Base-by-base conservation (phyloP, 352 stramenopile genomes). In the Phytophthora hybrid region DNA sequence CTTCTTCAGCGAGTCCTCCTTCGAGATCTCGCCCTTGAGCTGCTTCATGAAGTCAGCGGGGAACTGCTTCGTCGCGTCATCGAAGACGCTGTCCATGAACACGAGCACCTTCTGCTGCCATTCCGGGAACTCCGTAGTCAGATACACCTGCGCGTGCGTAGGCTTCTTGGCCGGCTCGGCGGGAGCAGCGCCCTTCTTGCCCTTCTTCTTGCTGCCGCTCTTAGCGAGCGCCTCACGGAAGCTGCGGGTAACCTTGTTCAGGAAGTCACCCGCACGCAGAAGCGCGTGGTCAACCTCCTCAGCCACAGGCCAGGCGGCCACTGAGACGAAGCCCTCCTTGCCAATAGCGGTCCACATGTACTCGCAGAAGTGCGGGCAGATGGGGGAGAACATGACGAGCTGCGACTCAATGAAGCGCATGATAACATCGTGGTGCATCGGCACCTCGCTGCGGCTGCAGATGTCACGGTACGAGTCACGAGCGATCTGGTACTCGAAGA, bases 401-500 rank as follows among this genome's bases (percentile, higher is more conserved):
- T 98, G 82, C 51, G 89, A 88, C 77, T 99, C 94, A 37, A 97
- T 94, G 89, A 98, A 99, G 66, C 94, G 92, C 61, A 84, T 78
- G 73, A 99, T 88, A 49, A 99, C 88, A 32, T 96, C 91, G 57
- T 89, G 84, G 78, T 99, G 94, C 91, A 99, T 98, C 13, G 90
- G 64, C 46, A 89, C 79, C 63, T 93, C 80, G 52, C 89, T 87
- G 64, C 90, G 90, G 21, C 47, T 54, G 82, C 97, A 99, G 64
- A 98, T 98, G 80, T 98, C 97, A 74, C 98, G 93, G 88, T 99
- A 99, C 65, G 95, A 87, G 83, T 99, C 98, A 59, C 98, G 93
- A 37, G 97, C 97, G 73, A 99, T 96, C 80, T 99, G 95, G 87
- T 99, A 98, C 73, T 99, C 97, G 77, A 99, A 99, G 90, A 98